Percentiles rank a stretch among this genome's conserved stretches.
These are phyloP conservation scores for Phytophthora lateralis DNA, from an alignment of 352 stramenopile genomes.

Conservation along the genomic window DNA sequence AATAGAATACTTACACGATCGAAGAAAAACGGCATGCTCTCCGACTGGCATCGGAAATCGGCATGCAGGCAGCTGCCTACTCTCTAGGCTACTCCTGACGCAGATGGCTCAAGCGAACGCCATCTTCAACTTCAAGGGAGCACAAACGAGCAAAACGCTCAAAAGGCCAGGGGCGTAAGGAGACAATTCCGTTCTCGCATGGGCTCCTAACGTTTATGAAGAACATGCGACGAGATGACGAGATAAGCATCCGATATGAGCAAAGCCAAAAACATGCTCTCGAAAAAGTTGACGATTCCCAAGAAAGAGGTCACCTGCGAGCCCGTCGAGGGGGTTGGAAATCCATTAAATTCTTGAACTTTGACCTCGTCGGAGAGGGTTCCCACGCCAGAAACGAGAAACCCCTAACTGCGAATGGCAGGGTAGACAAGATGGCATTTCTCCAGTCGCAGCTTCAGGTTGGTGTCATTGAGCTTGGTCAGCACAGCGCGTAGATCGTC, in stretches of 20 bases:
- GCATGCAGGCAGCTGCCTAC: too few relatives aligned
- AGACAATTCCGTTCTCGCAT: too few relatives aligned
- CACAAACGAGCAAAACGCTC: too few relatives aligned
- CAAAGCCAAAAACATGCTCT: neutral
- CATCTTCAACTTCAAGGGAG: too few relatives aligned
- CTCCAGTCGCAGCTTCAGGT: conserved; percentile 2
- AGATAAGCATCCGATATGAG: too few relatives aligned
- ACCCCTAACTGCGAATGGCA: neutral
- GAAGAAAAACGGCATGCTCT: too few relatives aligned
- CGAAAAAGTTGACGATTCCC: conserved; percentile 1
- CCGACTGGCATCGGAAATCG: too few relatives aligned
- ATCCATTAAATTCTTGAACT: neutral
- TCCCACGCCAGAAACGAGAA: neutral
- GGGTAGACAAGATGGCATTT: conserved; percentile 5
- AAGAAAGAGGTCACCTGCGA: neutral
- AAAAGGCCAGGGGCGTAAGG: neutral
- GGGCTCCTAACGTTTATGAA: too few relatives aligned
- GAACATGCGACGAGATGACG: too few relatives aligned
- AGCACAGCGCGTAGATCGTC: neutral
- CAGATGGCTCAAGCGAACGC: too few relatives aligned
- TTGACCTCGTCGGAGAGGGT: neutral
- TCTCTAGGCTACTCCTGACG: too few relatives aligned
- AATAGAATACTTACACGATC: too few relatives aligned
- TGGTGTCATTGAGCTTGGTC: neutral
- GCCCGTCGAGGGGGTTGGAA: neutral